Evolutionary conservation across 169 alveolate species (phyloP).

Genomic region (Plasmodium relictum): DNA sequence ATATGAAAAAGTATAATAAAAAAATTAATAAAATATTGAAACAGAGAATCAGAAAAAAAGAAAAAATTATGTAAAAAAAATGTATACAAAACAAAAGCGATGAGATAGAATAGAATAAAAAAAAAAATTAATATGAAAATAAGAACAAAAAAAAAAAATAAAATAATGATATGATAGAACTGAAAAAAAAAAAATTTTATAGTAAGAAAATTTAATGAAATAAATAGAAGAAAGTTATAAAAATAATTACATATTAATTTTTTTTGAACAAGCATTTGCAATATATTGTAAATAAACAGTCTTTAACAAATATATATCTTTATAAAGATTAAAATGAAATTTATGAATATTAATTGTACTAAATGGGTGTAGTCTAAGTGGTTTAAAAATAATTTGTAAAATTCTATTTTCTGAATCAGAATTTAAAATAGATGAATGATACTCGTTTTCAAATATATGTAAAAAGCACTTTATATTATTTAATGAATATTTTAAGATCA

Average conservation of each 20-base stretch:
- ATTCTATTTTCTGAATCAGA: constrained; percentile 55
- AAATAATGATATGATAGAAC: not conserved
- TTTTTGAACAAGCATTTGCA: constrained; percentile 17
- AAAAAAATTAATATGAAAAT: not conserved
- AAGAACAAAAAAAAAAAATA: not conserved
- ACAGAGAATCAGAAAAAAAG: too few species aligned
- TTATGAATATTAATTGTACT: constrained; percentile 67
- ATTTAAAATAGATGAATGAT: constrained; percentile 72
- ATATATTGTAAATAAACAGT: constrained; percentile 50
- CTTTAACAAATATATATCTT: constrained; percentile 56
- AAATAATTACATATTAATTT: not conserved
- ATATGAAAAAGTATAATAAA: too few species aligned
- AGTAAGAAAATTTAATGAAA: not conserved
- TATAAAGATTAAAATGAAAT: constrained; percentile 47
- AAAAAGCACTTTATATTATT: constrained; percentile 26
- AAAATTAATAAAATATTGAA: too few species aligned
- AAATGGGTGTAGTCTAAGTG: constrained; percentile 65
- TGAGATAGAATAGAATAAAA: too few species aligned
- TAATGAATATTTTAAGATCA: constrained; percentile 43
- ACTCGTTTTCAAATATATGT: constrained; percentile 48
- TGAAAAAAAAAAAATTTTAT: not conserved
- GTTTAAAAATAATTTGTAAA: constrained; percentile 66
- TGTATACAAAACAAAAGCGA: too few species aligned
- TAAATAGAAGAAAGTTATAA: too few species aligned
- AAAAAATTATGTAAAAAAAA: too few species aligned